phyloP scores from a whole-genome alignment of 441 rosid genomes.

The Capsella rubella region DNA sequence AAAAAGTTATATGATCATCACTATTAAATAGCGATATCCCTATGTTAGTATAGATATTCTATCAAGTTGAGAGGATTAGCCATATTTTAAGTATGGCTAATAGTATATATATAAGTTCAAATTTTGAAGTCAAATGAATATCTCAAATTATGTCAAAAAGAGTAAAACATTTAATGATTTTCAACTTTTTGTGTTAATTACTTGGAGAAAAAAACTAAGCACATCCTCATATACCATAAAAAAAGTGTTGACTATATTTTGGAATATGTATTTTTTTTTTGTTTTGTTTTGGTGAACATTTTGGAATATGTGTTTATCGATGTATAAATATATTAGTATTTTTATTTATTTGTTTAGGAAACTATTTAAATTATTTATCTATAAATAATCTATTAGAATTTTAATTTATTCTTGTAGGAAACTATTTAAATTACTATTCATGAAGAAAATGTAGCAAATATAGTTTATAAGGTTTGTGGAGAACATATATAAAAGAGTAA shows the following conservation, averaged over 20 bases:
- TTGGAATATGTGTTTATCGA: no score
- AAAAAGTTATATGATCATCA: neutral
- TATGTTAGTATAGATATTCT: neutral
- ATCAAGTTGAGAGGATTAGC: slow-evolving; percentile 8
- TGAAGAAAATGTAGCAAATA: no score
- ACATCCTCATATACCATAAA: neutral
- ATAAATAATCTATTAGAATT: no score
- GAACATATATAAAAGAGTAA: neutral
- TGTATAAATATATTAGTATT: no score
- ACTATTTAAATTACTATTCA: no score
- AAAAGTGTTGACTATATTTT: neutral
- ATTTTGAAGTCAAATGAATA: neutral
- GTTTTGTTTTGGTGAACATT: no score
- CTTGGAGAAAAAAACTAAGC: neutral
- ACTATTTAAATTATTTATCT: neutral
- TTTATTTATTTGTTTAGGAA: no score
- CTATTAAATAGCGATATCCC: neutral
- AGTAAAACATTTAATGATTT: neutral
- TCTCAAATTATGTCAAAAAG: neutral
- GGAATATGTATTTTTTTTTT: no score
- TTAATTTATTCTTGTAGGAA: no score
- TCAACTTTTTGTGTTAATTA: neutral
- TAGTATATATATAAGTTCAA: neutral
- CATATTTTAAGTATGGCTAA: neutral
- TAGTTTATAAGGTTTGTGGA: neutral